Evolutionary conservation across 495 filamentous ascomycete genomes (phyloP).

Genomic region (Lophiotrema nucula): DNA sequence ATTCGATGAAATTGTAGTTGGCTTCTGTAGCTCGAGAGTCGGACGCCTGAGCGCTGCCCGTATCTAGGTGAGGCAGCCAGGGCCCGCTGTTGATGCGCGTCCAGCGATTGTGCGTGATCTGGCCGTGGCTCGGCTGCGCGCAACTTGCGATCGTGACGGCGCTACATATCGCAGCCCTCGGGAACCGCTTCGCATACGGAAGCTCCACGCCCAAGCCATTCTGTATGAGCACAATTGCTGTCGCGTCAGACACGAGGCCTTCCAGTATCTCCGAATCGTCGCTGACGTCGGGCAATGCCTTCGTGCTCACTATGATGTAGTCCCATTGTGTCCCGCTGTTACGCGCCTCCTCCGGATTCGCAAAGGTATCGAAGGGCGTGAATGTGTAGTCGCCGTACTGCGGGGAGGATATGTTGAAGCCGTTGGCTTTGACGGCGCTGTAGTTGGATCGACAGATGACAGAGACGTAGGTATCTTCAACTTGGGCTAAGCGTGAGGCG

Average conservation of each 20-base stretch:
- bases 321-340: conserved; percentile 33
- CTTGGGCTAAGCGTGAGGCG: conserved; percentile 54
- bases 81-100: conserved; percentile 59
- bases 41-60: not conserved
- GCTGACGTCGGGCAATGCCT: conserved; percentile 41
- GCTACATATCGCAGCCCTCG: conserved; percentile 54
- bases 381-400: conserved; percentile 56
- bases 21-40: conserved; percentile 15
- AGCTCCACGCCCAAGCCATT: conserved; percentile 71
- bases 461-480: conserved; percentile 37
- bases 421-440: conserved; percentile 46
- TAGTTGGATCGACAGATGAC: conserved; percentile 60
- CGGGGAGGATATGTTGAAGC: conserved; percentile 51
- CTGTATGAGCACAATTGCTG: conserved; percentile 62
- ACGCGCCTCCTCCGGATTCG: conserved; percentile 36
- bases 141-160: conserved; percentile 60
- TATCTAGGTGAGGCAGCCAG: conserved; percentile 43
- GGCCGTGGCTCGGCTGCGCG: conserved; percentile 50
- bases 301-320: conserved; percentile 42
- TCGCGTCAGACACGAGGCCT: conserved; percentile 35
- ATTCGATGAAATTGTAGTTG: conserved; percentile 36
- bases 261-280: conserved; percentile 42
- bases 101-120: conserved; percentile 60
- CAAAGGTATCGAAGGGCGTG: conserved; percentile 49
- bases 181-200: conserved; percentile 58